Evolutionary conservation across 768 basidiomycete species (phyloP), one percentile per base, ranked within the genome.

Genomic region (Suillus occidentalis): DNA sequence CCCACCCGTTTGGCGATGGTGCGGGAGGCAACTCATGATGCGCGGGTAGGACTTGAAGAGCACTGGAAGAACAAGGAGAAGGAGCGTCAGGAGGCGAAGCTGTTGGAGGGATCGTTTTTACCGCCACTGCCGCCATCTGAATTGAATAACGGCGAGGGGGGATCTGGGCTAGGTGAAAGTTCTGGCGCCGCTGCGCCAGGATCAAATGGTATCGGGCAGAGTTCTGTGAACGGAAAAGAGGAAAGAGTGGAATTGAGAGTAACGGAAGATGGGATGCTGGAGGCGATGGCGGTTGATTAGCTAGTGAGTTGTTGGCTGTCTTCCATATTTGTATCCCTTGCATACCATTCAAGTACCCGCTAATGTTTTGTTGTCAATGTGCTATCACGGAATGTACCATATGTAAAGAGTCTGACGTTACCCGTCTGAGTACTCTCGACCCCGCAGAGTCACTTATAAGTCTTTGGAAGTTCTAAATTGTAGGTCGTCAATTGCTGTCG

Each of bases 21-120:
- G 43, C 80, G 82, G 65, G 89, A 89, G 61, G 89, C 88, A 28
- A 86, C 87, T 63, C 73, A 67, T 58, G 80, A 81, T 53, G 87
- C 87, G 4, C 69, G 78, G 28, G 66, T 64, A 20, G 81, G 80
- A 59, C 64, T 89, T 62, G 77, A 80, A 64, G 71, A 72, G 13
- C 80, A 82, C 71, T 81, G 73, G 76, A 71, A 60, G 50, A 71
- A 65, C 67, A 73, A 75, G 42, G 72, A 62, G 45, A 71, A 67
- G 63, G 73, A 73, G 63, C 78, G 76, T 67, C 68, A 67, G 39
- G 70, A 75, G 52, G 73, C 7, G 36, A 66, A 37, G 25, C 68
- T 62, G 0, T 40, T 73, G 9, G 73, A 72, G 16, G 65, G 61
- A 25, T 62, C 55, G 9, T 39, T 63, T 28, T 69, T 73, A 20